Percentiles rank a stretch among this genome's conserved stretches.
Evolutionary conservation across 768 basidiomycete genomes (phyloP).

Genomic region (Cystobasidiopsis lactophilus): DNA sequence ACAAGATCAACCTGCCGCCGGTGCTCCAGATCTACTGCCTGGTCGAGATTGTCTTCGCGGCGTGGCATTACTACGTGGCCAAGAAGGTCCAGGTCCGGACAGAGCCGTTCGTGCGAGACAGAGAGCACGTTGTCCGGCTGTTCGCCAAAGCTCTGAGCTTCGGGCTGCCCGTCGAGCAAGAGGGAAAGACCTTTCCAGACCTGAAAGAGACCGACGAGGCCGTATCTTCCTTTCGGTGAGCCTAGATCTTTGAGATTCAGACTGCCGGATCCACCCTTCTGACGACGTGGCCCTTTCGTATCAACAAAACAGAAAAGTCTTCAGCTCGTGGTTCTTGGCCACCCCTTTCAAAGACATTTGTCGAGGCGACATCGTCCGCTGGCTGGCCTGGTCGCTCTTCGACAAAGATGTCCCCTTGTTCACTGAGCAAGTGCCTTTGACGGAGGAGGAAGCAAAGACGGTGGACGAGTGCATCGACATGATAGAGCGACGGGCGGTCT

Average conservation of each 20-base stretch:
- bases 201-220: neutral
- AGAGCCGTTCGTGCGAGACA: neutral
- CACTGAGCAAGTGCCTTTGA: conserved; percentile 6
- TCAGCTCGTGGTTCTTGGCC: conserved; percentile 14
- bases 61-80: neutral
- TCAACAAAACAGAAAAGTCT: conserved; percentile 1
- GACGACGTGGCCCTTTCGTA: too few species aligned
- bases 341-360: conserved; percentile 8
- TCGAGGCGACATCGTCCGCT: conserved; percentile 14
- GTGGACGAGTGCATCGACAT: conserved; percentile 14
- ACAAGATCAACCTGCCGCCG: neutral
- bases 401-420: conserved; percentile 11
- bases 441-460: conserved; percentile 10
- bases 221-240: neutral
- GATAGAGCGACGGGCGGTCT: conserved; percentile 16
- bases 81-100: neutral
- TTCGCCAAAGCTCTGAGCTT: neutral
- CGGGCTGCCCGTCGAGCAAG: neutral
- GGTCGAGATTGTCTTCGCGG: neutral
- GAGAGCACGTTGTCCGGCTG: neutral
- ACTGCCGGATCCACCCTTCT: too few species aligned
- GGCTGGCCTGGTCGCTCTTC: conserved; percentile 19
- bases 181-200: neutral
- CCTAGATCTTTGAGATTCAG: too few species aligned
- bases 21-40: neutral